Evolutionary conservation across 2,329 filamentous ascomycete genomes (phyloP).

Genomic region (Monilinia fructicola): DNA sequence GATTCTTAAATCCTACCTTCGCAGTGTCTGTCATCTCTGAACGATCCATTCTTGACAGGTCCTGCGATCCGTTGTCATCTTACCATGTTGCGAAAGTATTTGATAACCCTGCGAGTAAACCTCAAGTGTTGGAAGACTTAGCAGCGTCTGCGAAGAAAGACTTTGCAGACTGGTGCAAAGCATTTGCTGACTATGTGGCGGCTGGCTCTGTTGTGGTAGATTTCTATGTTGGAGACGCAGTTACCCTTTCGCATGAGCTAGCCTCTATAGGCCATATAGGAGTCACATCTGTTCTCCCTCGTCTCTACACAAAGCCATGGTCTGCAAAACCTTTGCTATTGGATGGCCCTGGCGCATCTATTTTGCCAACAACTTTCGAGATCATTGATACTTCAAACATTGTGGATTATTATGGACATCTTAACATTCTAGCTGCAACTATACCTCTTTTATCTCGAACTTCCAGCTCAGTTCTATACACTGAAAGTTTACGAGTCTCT

Average conservation of each 20-base stretch:
- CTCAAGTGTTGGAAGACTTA: neutral
- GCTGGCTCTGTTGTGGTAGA: neutral
- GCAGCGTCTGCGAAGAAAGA: neutral
- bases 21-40: neutral
- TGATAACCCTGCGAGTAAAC: neutral
- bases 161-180: neutral
- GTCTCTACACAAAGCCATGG: neutral
- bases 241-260: constrained; percentile 4
- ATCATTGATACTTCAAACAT: constrained; percentile 14
- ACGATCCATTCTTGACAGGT: neutral
- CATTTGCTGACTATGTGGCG: neutral
- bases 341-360: neutral
- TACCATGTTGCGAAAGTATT: constrained; percentile 1
- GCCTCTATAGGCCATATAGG: neutral
- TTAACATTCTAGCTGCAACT: neutral
- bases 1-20: neutral
- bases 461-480: neutral
- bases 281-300: neutral
- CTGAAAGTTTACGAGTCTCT: neutral
- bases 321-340: constrained; percentile 1
- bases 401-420: neutral
- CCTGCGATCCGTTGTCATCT: neutral
- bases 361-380: neutral
- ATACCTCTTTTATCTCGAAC: neutral
- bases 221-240: neutral